These are phyloP conservation scores for Arachis stenosperma DNA, from an alignment of 306 rosid genomes.

Conservation along the genomic window DNA sequence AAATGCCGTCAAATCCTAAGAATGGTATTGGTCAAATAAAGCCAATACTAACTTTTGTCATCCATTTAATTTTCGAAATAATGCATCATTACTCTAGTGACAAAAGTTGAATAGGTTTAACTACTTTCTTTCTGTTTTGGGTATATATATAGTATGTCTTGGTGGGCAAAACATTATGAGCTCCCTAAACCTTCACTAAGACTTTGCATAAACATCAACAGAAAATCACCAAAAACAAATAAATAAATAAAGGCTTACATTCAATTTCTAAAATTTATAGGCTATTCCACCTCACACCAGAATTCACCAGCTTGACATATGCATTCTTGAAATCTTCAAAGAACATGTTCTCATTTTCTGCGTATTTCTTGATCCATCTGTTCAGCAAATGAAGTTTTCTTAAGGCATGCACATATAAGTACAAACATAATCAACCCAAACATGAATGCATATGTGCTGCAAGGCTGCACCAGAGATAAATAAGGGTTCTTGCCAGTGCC, in stretches of 20 bases:
- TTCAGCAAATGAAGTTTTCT: constrained; percentile 34
- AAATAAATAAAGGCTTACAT: constrained; percentile 14
- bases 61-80: not conserved
- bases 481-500: constrained; percentile 6
- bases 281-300: constrained; percentile 83
- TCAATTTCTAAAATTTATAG: constrained; percentile 37
- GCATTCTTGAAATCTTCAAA: constrained; percentile 84
- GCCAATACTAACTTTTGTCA: not conserved
- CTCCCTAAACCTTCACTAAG: not conserved
- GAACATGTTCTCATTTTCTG: constrained; percentile 70
- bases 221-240: not conserved
- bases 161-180: constrained; percentile 9
- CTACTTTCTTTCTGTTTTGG: no score
- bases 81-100: not conserved
- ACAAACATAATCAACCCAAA: constrained; percentile 22
- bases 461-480: constrained; percentile 20
- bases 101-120: not conserved
- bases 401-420: constrained; percentile 37
- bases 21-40: no score
- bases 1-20: no score
- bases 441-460: constrained; percentile 33
- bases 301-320: constrained; percentile 82
- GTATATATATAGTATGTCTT: not conserved
- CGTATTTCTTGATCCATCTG: constrained; percentile 89
- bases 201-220: constrained; percentile 21